A percentile compares a stretch with the other conserved stretches of the same genome.
Evolutionary conservation across 768 basidiomycete species (phyloP).

Genomic region (Suillus luteus): DNA sequence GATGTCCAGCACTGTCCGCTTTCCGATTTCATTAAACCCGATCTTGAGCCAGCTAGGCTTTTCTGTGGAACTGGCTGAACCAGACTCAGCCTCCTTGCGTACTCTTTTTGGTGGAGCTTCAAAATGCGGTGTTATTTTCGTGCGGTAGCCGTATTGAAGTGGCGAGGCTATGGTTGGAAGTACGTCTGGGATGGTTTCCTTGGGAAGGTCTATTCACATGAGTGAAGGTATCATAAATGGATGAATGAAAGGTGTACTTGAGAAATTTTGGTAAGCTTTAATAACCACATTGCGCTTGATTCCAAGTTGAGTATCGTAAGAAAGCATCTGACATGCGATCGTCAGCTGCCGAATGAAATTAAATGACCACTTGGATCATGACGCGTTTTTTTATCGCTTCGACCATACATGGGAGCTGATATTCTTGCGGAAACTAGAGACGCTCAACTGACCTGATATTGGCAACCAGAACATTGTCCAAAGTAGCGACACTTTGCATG

Average conservation of each 20-base stretch:
- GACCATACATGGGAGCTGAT: background rate
- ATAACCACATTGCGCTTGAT: conserved; percentile 85
- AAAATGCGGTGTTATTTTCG: conserved; percentile 98
- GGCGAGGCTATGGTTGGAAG: conserved; percentile 84
- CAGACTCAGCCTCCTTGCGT: conserved; percentile 13
- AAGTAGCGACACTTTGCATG: conserved; percentile 84
- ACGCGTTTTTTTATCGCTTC: background rate
- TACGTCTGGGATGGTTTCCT: conserved; percentile 61
- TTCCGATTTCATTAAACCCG: conserved; percentile 85
- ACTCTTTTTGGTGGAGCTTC: conserved; percentile 64
- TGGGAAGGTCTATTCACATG: conserved; percentile 45
- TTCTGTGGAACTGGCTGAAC: conserved; percentile 3
- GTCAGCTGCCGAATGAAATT: background rate
- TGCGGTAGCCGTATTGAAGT: conserved; percentile 88
- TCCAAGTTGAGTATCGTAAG: conserved; percentile 83
- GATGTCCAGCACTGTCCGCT: conserved; percentile 80
- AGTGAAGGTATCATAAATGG: conserved; percentile 31
- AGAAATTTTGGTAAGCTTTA: conserved; percentile 82
- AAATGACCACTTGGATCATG: background rate
- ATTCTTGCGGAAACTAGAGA: background rate
- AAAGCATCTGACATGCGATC: conserved; percentile 63
- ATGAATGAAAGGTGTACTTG: conserved; percentile 28
- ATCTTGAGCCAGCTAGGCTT: conserved; percentile 78
- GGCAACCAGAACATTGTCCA: conserved; percentile 88
- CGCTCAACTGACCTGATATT: conserved; percentile 70